These are phyloP conservation scores for Gracilariopsis chorda DNA, from an alignment of 23 red algal species.

Conservation along the genomic window DNA sequence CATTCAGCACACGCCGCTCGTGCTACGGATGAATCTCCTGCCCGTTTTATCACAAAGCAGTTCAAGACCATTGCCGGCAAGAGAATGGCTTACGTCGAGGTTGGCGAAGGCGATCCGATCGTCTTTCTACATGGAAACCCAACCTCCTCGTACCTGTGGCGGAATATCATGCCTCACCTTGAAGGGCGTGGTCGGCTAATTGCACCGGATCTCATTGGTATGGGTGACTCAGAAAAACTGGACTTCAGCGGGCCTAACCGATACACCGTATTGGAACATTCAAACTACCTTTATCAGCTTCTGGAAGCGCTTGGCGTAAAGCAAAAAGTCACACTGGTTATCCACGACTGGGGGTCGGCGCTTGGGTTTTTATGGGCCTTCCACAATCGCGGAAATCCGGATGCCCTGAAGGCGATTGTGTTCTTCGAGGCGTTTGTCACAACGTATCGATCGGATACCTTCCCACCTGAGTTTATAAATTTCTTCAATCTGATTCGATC, in stretches of 20 bases:
- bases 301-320: conserved; percentile 19
- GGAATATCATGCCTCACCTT: conserved; percentile 42
- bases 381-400: not conserved
- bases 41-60: conserved; percentile 29
- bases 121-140: conserved; percentile 57
- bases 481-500: conserved; percentile 20
- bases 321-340: conserved; percentile 21
- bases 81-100: conserved; percentile 47
- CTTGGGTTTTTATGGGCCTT: conserved; percentile 49
- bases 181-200: conserved; percentile 38
- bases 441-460: not conserved
- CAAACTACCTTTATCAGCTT: conserved; percentile 18
- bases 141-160: conserved; percentile 49
- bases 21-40: not conserved
- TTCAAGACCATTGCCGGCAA: conserved; percentile 12
- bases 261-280: conserved; percentile 21
- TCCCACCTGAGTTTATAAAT: not conserved
- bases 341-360: conserved; percentile 49
- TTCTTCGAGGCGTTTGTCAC: conserved; percentile 36
- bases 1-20: not conserved
- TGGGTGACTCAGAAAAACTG: conserved; percentile 53
- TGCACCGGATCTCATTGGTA: conserved; percentile 50
- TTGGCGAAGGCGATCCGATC: conserved; percentile 41
- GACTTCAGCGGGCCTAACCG: not conserved
- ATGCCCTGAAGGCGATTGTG: conserved; percentile 13